These are phyloP conservation scores for Pythium myriotylum DNA, from an alignment of 352 stramenopile genomes.

Conservation along the genomic window DNA sequence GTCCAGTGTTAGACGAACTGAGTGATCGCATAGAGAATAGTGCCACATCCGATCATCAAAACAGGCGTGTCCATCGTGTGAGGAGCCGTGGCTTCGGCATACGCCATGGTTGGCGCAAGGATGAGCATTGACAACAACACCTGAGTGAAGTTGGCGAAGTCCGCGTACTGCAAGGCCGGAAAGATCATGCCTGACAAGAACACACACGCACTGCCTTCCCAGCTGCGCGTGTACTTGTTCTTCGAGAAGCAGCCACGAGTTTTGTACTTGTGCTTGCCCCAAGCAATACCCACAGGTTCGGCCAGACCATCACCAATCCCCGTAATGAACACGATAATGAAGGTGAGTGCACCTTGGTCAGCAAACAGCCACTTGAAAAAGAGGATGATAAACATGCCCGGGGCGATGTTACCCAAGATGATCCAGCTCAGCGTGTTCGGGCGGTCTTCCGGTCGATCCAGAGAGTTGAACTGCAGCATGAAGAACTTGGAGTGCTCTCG, in stretches of 20 bases:
- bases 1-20: conserved; percentile 66
- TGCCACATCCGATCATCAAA: conserved; percentile 78
- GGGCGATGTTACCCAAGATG: conserved; percentile 51
- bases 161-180: conserved; percentile 70
- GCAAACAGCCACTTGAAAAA: conserved; percentile 87
- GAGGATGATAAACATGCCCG: conserved; percentile 72
- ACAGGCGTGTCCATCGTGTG: conserved; percentile 88
- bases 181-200: conserved; percentile 82
- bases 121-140: conserved; percentile 78
- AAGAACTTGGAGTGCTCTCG: conserved; percentile 80
- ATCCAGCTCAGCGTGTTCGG: conserved; percentile 49
- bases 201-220: conserved; percentile 74
- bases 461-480: conserved; percentile 89
- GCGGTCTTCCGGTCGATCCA: conserved; percentile 82
- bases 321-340: conserved; percentile 71
- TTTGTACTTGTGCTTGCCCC: conserved; percentile 86
- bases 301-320: conserved; percentile 74
- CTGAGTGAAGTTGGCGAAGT: conserved; percentile 82
- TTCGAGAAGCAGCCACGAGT: conserved; percentile 77
- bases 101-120: conserved; percentile 79
- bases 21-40: conserved; percentile 72
- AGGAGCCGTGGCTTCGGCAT: conserved; percentile 78
- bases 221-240: conserved; percentile 82
- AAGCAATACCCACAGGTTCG: conserved; percentile 77
- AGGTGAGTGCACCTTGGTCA: conserved; percentile 36